Conservation (phyloP, 2,329 filamentous ascomycete species). For the Nannizziopsis barbatae region DNA sequence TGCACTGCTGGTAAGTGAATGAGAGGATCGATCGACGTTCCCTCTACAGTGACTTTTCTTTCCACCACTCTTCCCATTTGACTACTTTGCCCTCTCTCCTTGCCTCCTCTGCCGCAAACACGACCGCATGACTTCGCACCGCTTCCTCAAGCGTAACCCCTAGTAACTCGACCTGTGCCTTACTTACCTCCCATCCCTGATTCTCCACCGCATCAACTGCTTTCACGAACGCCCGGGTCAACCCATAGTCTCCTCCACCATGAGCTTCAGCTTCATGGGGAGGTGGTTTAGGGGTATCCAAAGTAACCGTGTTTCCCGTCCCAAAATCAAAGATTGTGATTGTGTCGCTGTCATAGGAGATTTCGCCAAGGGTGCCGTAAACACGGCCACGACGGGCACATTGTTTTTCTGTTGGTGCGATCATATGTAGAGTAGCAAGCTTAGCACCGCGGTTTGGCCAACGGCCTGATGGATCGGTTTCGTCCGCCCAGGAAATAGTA, state of each 20-base stretch:
- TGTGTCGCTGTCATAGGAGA: constrained; percentile 67
- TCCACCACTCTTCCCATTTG: constrained; percentile 69
- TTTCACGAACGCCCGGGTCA: constrained; percentile 69
- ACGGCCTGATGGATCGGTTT: constrained; percentile 17
- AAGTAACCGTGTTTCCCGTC: constrained; percentile 42
- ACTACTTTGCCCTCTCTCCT: constrained; percentile 58
- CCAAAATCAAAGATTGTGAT: constrained; percentile 66
- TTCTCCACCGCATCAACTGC: constrained; percentile 73
- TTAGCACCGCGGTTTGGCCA: constrained; percentile 52
- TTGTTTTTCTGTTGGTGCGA: constrained; percentile 74
- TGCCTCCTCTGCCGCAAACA: constrained; percentile 89
- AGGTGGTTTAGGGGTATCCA: constrained; percentile 51
- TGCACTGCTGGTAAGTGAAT: too few species aligned
- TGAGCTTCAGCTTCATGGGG: constrained; percentile 47
- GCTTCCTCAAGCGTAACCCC: constrained; percentile 79
- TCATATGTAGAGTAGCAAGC: constrained; percentile 86
- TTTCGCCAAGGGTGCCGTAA: constrained; percentile 77
- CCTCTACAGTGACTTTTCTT: constrained; percentile 35
- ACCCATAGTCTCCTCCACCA: constrained; percentile 68
- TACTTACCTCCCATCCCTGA: constrained; percentile 51
- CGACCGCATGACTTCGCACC: constrained; percentile 79
- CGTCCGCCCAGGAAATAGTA: constrained; percentile 76
- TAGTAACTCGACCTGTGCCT: constrained; percentile 63
- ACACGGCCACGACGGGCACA: constrained; percentile 76
- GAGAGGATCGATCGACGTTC: too few species aligned